Conservation (phyloP, 2,329 filamentous ascomycete species). For the Cladophialophora bantiana region DNA sequence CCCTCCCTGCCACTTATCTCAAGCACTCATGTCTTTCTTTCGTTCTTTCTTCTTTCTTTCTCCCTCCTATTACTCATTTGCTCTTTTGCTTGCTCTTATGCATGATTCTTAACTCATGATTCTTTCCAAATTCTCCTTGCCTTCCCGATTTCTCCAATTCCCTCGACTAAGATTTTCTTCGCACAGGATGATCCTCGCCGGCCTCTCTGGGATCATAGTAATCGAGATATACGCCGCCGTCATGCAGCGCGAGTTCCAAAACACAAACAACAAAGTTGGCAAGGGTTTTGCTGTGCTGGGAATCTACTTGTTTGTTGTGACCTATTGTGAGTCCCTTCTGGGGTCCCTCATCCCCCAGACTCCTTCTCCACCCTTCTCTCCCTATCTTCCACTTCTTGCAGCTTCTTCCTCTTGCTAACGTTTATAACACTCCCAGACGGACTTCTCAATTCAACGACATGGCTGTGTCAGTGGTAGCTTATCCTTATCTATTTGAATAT, state of each 20-base stretch:
- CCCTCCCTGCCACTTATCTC: neutral
- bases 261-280: slow-evolving; percentile 61
- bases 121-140: neutral
- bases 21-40: neutral
- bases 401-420: neutral
- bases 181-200: slow-evolving; percentile 62
- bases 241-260: slow-evolving; percentile 65
- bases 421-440: slow-evolving; percentile 17
- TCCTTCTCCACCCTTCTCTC: neutral
- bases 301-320: slow-evolving; percentile 65
- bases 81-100: neutral
- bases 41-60: neutral
- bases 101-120: neutral
- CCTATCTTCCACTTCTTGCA: neutral
- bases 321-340: slow-evolving; percentile 55
- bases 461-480: slow-evolving; percentile 63
- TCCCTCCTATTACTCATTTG: neutral
- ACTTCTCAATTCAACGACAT: slow-evolving; percentile 68
- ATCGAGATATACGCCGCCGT: slow-evolving; percentile 66
- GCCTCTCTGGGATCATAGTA: slow-evolving; percentile 60
- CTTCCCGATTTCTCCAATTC: slow-evolving; percentile 25
- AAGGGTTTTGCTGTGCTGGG: slow-evolving; percentile 67
- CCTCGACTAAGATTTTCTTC: slow-evolving; percentile 11
- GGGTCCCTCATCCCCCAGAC: neutral
- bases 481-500: too few species aligned